Evolutionary conservation across 768 basidiomycete species (phyloP).

Genomic region (Rickenella mellea): DNA sequence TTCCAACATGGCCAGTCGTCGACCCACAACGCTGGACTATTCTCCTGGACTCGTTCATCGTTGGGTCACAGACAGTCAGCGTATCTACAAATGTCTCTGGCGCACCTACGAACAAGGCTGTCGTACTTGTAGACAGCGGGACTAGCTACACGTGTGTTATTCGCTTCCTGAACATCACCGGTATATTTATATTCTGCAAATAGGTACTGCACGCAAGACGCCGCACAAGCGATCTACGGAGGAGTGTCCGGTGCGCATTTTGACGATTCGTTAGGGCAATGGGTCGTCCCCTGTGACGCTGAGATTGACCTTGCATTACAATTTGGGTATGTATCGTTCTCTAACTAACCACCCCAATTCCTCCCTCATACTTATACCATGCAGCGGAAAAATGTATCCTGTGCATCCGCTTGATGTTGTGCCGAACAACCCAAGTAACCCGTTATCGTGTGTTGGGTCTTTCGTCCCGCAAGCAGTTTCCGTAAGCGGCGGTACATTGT

Average conservation of each 20-base stretch:
- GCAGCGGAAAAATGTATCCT: constrained; percentile 64
- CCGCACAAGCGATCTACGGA: constrained; percentile 64
- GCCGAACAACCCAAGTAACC: constrained; percentile 33
- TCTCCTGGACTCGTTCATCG: constrained; percentile 62
- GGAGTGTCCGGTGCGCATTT: constrained; percentile 53
- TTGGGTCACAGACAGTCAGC: constrained; percentile 39
- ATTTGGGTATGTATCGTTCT: constrained; percentile 43
- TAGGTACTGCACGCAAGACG: constrained; percentile 61
- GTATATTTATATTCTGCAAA: constrained; percentile 4
- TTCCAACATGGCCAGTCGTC: constrained; percentile 65
- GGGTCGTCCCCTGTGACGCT: constrained; percentile 63
- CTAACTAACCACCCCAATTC: constrained; percentile 1
- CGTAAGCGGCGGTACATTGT: constrained; percentile 62
- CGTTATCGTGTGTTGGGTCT: constrained; percentile 56
- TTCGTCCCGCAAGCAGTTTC: constrained; percentile 58
- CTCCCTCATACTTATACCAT: constrained; percentile 6
- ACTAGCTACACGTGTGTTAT: constrained; percentile 65
- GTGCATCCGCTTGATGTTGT: constrained; percentile 74
- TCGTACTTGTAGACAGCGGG: constrained; percentile 71
- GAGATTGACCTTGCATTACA: constrained; percentile 78
- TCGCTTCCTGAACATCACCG: constrained; percentile 1
- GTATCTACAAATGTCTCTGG: constrained; percentile 45
- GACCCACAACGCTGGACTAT: constrained; percentile 68
- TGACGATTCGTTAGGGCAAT: constrained; percentile 43
- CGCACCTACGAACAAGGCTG: constrained; percentile 62